Conservation (phyloP, 1,284 basidiomycete species). For the Agaricales sp. region DNA sequence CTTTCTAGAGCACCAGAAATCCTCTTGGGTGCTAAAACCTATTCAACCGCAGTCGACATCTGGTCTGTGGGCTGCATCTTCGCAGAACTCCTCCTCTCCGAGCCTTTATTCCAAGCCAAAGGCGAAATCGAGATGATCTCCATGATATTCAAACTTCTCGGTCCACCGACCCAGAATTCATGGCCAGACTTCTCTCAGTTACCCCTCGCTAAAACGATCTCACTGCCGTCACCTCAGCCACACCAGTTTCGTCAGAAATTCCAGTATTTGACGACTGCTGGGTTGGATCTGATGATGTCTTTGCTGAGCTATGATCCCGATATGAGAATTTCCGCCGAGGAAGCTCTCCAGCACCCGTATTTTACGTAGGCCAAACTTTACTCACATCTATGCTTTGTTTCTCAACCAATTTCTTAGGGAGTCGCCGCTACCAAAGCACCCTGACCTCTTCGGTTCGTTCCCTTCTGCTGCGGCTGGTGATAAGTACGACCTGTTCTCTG, state of each 20-base stretch:
- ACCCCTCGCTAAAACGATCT: slow-evolving; percentile 74
- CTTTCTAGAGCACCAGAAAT: slow-evolving; percentile 84
- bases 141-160: slow-evolving; percentile 90
- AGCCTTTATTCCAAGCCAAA: slow-evolving; percentile 93
- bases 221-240: slow-evolving; percentile 68
- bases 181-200: slow-evolving; percentile 83
- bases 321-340: slow-evolving; percentile 75
- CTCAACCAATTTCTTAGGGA: slow-evolving; percentile 47
- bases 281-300: slow-evolving; percentile 77
- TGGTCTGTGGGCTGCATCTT: slow-evolving; percentile 99
- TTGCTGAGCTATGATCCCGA: slow-evolving; percentile 87
- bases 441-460: slow-evolving; percentile 95
- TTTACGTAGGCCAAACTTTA: slow-evolving; percentile 58
- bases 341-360: slow-evolving; percentile 86
- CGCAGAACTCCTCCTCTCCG: slow-evolving; percentile 88
- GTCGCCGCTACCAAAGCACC: slow-evolving; percentile 91
- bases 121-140: slow-evolving; percentile 88
- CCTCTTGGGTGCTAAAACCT: slow-evolving; percentile 84
- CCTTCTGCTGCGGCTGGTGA: slow-evolving; percentile 96
- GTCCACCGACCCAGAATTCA: slow-evolving; percentile 72
- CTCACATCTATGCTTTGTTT: slow-evolving; percentile 7
- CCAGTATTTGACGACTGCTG: slow-evolving; percentile 71
- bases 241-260: slow-evolving; percentile 70
- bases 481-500: slow-evolving; percentile 46
- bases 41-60: slow-evolving; percentile 95